A percentile compares a stretch with the other conserved stretches of the same genome.
phyloP scores from a whole-genome alignment of 257 asterid species.

The Solanum dulcamara region DNA sequence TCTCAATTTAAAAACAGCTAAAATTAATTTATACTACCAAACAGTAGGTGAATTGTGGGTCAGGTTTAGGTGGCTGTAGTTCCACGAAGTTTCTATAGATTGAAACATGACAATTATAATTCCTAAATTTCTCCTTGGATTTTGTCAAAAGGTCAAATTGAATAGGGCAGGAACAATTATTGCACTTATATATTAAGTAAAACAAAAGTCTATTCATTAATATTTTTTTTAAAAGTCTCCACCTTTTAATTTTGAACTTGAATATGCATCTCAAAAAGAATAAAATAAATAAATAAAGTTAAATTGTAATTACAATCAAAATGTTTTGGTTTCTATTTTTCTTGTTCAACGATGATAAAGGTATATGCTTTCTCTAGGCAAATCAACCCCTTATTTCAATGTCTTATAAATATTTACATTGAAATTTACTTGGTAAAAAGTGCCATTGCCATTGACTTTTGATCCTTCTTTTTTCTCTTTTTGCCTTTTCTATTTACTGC shows the following conservation, averaged over 20 bases:
- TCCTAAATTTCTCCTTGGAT: neutral
- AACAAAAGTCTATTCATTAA: neutral
- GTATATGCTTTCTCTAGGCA: neutral
- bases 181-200: neutral
- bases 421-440: neutral
- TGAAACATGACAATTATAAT: neutral
- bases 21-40: neutral
- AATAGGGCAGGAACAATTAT: neutral
- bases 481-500: neutral
- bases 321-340: neutral
- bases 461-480: neutral
- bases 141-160: neutral
- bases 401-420: neutral
- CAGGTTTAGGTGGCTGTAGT: neutral
- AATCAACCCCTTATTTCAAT: neutral
- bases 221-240: neutral
- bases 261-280: neutral
- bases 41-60: neutral
- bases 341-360: neutral
- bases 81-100: neutral
- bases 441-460: neutral
- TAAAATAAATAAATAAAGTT: neutral
- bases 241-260: neutral
- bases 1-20: neutral
- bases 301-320: neutral